Base-by-base conservation (phyloP, 2,329 filamentous ascomycete genomes). In the Didymella pomorum region DNA sequence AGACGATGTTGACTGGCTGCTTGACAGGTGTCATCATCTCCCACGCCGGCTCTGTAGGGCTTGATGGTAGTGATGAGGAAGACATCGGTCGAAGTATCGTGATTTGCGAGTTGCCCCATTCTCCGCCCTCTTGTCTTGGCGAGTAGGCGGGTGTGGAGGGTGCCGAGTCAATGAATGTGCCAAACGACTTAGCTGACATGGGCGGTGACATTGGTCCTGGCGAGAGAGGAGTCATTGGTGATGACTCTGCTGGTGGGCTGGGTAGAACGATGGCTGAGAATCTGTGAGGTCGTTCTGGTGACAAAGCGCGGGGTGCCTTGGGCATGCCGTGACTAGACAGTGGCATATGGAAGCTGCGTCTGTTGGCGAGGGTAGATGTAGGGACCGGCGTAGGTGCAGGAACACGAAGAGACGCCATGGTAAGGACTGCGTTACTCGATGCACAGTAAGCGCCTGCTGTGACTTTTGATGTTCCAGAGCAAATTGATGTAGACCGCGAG, bases 101-200 rank as follows among this genome's bases (percentile, higher is more conserved):
- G 5, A 74, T 49, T 2, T 69, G 69, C 2, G 72, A 74, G 29
- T 58, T 56, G 20, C 72, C 66, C 71, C 71, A 75, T 18, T 65
- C 64, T 16, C 66, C 63, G 35, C 62, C 60, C 53, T 65, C 61
- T 26, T 48, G 41, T 10, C 72, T 64, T 35, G 74, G 74, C 29
- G 73, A 76, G 46, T 69, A 74, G 9, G 73, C 72, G 43, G 74
- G 74, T n/a, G 74, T 75, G 8, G 73, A 75, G n/a, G 74, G 73
- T 25, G 70, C 73, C 2, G 73, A 76, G 51, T 76, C 74, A 58
- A 75, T 76, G 47, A 76, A 70, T 1, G 74, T 77, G 37, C 70
- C 69, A 39, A 76, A 74, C 7, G 71, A 74, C 51, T 64, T 71
- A 6, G 72, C 73, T 12, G 73, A 75, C 69, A 75, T 71, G 21